phyloP scores from a whole-genome alignment of 768 basidiomycete genomes.

The Hirschioporus abietinus region DNA sequence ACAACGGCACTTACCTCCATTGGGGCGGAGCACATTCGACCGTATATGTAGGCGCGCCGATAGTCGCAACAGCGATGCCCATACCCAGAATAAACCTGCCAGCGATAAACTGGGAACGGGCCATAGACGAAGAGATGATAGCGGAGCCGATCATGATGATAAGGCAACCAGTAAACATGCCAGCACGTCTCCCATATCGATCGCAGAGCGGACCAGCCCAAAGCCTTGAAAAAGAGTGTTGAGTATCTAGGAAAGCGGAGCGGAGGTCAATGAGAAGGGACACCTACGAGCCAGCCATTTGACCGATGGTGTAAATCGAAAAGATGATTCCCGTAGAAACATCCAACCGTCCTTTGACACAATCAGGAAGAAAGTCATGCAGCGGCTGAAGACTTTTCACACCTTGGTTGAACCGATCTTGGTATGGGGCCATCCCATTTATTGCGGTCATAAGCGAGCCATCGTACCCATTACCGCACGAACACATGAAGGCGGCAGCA shows the following conservation, averaged over 20 bases:
- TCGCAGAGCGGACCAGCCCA: constrained; percentile 22
- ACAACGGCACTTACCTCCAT: constrained; percentile 13
- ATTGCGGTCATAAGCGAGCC: constrained; percentile 10
- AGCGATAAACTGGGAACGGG: constrained; percentile 24
- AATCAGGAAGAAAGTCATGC: not conserved
- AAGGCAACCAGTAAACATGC: constrained; percentile 22
- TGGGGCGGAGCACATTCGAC: constrained; percentile 29
- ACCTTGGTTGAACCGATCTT: constrained; percentile 9
- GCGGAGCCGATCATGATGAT: constrained; percentile 20
- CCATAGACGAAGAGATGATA: constrained; percentile 20
- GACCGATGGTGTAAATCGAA: constrained; percentile 12
- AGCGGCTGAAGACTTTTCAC: not conserved
- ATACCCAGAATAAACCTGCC: constrained; percentile 29
- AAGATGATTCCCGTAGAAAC: constrained; percentile 14
- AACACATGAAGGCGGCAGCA: constrained; percentile 5
- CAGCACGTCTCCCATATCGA: constrained; percentile 23
- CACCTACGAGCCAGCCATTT: constrained; percentile 9
- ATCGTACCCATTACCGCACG: constrained; percentile 6
- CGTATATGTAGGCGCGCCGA: constrained; percentile 23
- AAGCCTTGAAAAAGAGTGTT: not conserved
- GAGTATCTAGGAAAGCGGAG: not conserved
- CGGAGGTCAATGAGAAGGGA: not conserved
- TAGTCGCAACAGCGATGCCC: constrained; percentile 11
- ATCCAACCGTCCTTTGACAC: constrained; percentile 4
- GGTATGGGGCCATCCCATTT: constrained; percentile 6